These are phyloP conservation scores for Hansenula sp. DNA, from an alignment of 1,139 yeast genomes.

Conservation along the genomic window DNA sequence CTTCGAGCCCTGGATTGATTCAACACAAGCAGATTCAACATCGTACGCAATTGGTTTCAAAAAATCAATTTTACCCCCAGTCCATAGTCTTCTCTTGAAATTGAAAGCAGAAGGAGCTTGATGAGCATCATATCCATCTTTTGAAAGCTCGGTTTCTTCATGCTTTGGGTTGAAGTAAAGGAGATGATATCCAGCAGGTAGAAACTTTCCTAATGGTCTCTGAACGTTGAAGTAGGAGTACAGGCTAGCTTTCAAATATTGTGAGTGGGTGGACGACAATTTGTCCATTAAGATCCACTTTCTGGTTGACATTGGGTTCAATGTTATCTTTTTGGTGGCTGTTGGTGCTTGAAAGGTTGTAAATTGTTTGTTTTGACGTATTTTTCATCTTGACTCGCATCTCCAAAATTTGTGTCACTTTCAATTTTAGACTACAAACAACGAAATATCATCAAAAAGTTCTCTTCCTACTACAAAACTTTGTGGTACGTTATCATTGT, in stretches of 20 bases:
- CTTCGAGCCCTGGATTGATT: slow-evolving; percentile 36
- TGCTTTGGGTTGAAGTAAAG: slow-evolving; percentile 58
- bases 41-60: slow-evolving; percentile 34
- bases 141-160: slow-evolving; percentile 44
- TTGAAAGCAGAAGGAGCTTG: slow-evolving; percentile 55
- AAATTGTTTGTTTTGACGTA: neutral
- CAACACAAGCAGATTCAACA: slow-evolving; percentile 38
- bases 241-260: slow-evolving; percentile 17
- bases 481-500: too few relatives aligned
- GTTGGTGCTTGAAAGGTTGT: too few relatives aligned
- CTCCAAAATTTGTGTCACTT: too few relatives aligned
- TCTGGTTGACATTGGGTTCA: slow-evolving; percentile 9
- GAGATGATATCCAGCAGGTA: slow-evolving; percentile 56
- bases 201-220: slow-evolving; percentile 7
- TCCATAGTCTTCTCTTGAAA: slow-evolving; percentile 76
- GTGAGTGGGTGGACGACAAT: slow-evolving; percentile 16
- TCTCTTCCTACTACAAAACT: too few relatives aligned
- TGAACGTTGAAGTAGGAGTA: slow-evolving; percentile 21
- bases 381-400: neutral
- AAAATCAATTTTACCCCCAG: slow-evolving; percentile 57
- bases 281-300: slow-evolving; percentile 18
- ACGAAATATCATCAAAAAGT: too few relatives aligned
- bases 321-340: too few relatives aligned
- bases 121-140: slow-evolving; percentile 80
- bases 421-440: neutral